A percentile compares a stretch with the other conserved stretches of the same genome.
These are phyloP conservation scores for Myriosclerotinia duriaeana DNA, from an alignment of 2,329 filamentous ascomycete genomes.

Conservation along the genomic window DNA sequence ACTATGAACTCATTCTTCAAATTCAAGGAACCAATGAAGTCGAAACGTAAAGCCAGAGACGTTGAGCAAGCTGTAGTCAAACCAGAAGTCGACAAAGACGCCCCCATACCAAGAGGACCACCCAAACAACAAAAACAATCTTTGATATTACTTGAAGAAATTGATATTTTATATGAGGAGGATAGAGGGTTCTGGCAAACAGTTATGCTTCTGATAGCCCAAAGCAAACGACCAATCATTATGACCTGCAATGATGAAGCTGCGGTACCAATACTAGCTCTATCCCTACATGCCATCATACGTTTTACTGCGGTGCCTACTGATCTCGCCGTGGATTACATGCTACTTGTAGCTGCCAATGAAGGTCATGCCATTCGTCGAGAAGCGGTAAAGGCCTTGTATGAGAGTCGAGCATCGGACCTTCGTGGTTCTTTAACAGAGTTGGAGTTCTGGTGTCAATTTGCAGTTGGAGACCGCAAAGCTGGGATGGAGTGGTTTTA, in stretches of 20 bases:
- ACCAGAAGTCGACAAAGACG: conserved; percentile 16
- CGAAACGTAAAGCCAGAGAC: conserved; percentile 34
- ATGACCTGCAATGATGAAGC: conserved; percentile 93
- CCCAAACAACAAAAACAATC: conserved; percentile 75
- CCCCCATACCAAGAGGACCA: conserved; percentile 25
- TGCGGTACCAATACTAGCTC: conserved; percentile 69
- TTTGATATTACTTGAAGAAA: conserved; percentile 89
- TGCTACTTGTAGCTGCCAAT: conserved; percentile 78
- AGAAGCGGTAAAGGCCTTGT: conserved; percentile 66
- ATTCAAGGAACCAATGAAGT: conserved; percentile 44
- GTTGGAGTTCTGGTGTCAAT: conserved; percentile 95
- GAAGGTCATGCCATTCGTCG: conserved; percentile 81
- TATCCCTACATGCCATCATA: conserved; percentile 84
- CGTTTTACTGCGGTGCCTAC: conserved; percentile 67
- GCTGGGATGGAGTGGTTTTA: conserved; percentile 90
- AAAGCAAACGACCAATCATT: conserved; percentile 88
- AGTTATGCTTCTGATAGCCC: conserved; percentile 70
- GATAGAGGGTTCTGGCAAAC: conserved; percentile 94
- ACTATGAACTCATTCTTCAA: conserved; percentile 83
- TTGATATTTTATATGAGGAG: conserved; percentile 90
- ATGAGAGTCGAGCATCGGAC: conserved; percentile 67
- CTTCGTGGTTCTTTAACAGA: conserved; percentile 79
- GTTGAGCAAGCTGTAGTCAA: conserved; percentile 36
- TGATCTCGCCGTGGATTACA: conserved; percentile 72
- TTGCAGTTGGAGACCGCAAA: conserved; percentile 85